Conservation (phyloP, 2,329 filamentous ascomycete species). For the Helotiales sp. region DNA sequence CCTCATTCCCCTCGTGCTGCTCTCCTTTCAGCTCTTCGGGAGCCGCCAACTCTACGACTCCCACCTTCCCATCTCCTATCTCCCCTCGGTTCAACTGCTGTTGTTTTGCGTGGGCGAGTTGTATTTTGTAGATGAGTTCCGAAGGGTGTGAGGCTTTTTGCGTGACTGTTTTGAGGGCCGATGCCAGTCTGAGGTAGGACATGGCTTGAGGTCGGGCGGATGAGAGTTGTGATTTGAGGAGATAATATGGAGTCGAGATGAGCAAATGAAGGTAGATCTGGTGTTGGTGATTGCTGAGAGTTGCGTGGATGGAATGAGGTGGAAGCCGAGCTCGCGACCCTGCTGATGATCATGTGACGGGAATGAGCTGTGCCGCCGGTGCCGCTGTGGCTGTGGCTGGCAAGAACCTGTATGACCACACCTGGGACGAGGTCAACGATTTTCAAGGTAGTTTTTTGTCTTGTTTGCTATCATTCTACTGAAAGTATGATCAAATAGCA, state of each 20-base stretch:
- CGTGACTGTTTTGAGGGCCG: not conserved
- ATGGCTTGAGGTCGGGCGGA: conserved; percentile 3
- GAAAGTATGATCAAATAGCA: too few relatives aligned
- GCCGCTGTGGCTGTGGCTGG: too few relatives aligned
- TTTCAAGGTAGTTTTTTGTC: too few relatives aligned
- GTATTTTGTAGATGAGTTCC: not conserved
- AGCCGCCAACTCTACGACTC: not conserved
- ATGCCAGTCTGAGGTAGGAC: not conserved
- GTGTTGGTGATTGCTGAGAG: not conserved
- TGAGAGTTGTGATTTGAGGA: too few relatives aligned
- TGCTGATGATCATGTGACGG: not conserved
- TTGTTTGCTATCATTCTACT: too few relatives aligned
- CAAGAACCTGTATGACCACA: too few relatives aligned
- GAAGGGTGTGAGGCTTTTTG: not conserved
- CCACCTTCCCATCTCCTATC: not conserved
- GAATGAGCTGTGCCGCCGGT: not conserved
- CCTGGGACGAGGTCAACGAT: too few relatives aligned
- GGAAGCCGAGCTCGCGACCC: not conserved
- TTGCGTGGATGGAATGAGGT: not conserved
- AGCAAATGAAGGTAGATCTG: too few relatives aligned
- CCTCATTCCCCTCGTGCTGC: not conserved
- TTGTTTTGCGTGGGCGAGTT: not conserved
- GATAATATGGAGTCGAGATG: not conserved
- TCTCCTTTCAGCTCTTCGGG: not conserved
- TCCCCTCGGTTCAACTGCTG: not conserved